Base-by-base conservation (phyloP, 306 rosid species). In the Potentilla sterilis region DNA sequence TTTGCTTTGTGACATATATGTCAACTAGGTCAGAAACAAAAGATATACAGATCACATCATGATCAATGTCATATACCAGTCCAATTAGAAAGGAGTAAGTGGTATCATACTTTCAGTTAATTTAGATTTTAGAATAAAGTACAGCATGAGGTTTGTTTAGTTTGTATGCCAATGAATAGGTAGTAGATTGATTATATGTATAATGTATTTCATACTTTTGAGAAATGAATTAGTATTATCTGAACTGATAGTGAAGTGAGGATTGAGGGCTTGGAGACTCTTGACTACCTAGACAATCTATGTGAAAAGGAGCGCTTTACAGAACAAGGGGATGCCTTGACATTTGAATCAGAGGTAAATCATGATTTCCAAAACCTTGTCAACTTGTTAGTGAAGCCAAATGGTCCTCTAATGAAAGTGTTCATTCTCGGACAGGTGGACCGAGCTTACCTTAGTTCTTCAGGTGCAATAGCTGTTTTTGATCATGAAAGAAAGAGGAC, bases 261-360 rank as follows among this genome's bases (percentile, higher is more conserved):
- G 80, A 74, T 95, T 47, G 97, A 95, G 85, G 99, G 97, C 62
- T 66, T 95, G 83, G 99, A 95, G 86, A 90, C 97, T 83, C 93
- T 83, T 3, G 92, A 95, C 80, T 95, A 89, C 68, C 85, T 95
- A 0, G 97, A 92, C 85, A 95, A 92, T 80, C 78, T 92, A 12
- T 22, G 3, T 41, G 79, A 90, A 32, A 92, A 84, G 77, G 82
- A 90, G 82, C 97, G 93, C 1, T 92, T 95, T 86, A 95, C 99
- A 0, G 98, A 95, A 71, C 99, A 95, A 87, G 97, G 97, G 78
- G 88, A 82, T 75, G 83, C 97, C 80, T 81, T 95, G 62, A 95
- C 99, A 71, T 95, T 95, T 79, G 99, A 95, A 78, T 87, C 97
- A 0, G 98, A 95, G 97, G 99, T 92, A 81, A 75, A 55, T 19